These are phyloP conservation scores for Cucurbita moschata DNA, from an alignment of 306 rosid genomes.

Conservation along the genomic window DNA sequence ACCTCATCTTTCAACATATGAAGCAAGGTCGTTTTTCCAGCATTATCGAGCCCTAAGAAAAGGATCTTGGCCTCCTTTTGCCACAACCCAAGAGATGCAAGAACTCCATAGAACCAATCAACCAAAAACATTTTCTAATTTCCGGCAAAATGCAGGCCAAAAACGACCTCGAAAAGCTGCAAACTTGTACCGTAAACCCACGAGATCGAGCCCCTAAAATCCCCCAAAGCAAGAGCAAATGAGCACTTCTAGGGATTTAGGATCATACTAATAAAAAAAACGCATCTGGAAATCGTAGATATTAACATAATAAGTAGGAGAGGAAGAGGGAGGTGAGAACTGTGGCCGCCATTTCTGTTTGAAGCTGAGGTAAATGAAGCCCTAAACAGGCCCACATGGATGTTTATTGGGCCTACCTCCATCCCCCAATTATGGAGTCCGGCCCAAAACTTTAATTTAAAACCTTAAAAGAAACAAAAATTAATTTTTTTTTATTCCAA, in stretches of 20 bases:
- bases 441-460: no score
- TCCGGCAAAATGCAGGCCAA: neutral
- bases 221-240: conserved; percentile 10
- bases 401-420: neutral
- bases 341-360: neutral
- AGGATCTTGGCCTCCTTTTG: conserved; percentile 94
- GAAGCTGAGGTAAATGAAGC: neutral
- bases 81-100: conserved; percentile 84
- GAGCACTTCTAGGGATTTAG: neutral
- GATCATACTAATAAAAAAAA: neutral
- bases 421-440: neutral
- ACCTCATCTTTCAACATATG: conserved; percentile 96
- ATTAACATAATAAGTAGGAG: neutral
- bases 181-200: conserved; percentile 10
- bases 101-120: conserved; percentile 81
- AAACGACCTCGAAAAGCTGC: conserved; percentile 2
- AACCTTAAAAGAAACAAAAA: no score
- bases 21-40: conserved; percentile 82
- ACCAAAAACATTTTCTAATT: conserved; percentile 39
- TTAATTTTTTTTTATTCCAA: no score
- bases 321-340: neutral
- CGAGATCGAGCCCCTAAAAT: conserved; percentile 22
- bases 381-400: neutral
- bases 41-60: conserved; percentile 79
- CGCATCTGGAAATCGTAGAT: neutral